Base-by-base conservation (phyloP, 768 basidiomycete genomes). In the Myochromella boudieri region DNA sequence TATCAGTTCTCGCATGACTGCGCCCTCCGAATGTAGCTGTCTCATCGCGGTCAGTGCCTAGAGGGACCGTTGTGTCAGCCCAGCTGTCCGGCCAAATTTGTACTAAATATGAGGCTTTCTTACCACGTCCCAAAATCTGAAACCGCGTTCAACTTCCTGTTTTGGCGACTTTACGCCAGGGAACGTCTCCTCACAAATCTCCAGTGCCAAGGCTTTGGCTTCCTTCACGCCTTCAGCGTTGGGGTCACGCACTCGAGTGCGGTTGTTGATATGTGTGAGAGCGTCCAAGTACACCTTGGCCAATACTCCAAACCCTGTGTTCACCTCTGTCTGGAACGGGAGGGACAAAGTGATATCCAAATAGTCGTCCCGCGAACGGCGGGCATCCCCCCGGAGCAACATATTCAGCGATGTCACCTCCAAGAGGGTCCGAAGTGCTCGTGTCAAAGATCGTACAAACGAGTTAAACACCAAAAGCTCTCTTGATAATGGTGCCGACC, bases 71-170 rank as follows among this genome's bases (percentile, higher is more conserved):
- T 31, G 9, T 31, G 29, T 31, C 6, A 42, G 40, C 48, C 56
- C 25, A 24, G 18, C 37, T 31, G 28, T 49, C 44, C 48, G 44
- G 22, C 42, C 38, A 29, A 20, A 11, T 26, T 27, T 14, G 21
- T 17, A 31, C 27, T 32, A 34, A 40, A 46, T 40, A 56, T 48
- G 18, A 40, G 44, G 37, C 47, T 40, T 45, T 81, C 93, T 71
- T 62, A 97, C 95, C 68, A 95, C 79, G 64, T 97, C 93, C 95
- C 95, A 99, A 76, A 98, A 99, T 60, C 95, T 77, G 76, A 99
- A 97, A 5, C 95, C 95, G 40, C 95, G 73, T 68, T 97, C 93
- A 48, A 99, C 88, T 75, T 98, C 95, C 51, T 72, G 71, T 68
- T 85, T 83, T 3, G 95, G 91, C 47, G 60, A 66, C 74, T 94